Conservation (phyloP, 1,284 basidiomycete species). For the Pisolithus thermaeus region DNA sequence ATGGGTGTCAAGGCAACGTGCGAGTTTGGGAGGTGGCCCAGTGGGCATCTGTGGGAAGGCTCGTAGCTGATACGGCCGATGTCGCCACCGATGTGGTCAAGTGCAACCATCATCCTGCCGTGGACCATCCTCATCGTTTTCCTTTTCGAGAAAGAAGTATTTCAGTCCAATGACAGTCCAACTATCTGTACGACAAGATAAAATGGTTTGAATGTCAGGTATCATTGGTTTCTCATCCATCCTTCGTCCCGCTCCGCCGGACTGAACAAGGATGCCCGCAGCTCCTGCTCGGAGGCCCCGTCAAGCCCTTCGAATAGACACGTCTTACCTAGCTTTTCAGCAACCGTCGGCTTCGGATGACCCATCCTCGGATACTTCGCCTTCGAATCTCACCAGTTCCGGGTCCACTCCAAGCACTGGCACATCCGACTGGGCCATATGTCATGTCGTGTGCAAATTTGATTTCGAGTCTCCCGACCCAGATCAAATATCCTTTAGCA, state of each 20-base stretch:
- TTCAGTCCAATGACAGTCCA: background rate
- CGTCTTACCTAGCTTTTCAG: slow-evolving; percentile 30
- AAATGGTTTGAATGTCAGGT: slow-evolving; percentile 4
- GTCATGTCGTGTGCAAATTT: slow-evolving; percentile 57
- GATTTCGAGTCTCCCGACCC: slow-evolving; percentile 60
- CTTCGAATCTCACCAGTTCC: slow-evolving; percentile 24
- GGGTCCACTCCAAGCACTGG: slow-evolving; percentile 26
- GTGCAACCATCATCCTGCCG: background rate
- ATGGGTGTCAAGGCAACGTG: background rate
- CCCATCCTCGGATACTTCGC: slow-evolving; percentile 27
- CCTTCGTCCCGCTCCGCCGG: background rate
- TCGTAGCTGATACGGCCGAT: slow-evolving; percentile 3
- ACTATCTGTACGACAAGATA: slow-evolving; percentile 6
- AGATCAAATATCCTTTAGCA: slow-evolving; percentile 55
- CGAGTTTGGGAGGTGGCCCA: background rate
- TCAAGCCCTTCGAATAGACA: slow-evolving; percentile 44
- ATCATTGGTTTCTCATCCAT: background rate
- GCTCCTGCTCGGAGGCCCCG: slow-evolving; percentile 14
- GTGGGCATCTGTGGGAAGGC: slow-evolving; percentile 7
- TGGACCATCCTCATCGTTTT: background rate
- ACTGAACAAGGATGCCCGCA: slow-evolving; percentile 1
- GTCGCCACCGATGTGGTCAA: too few relatives aligned
- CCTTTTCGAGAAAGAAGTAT: slow-evolving; percentile 1
- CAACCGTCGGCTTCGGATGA: slow-evolving; percentile 7
- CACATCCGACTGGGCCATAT: slow-evolving; percentile 27